Evolutionary conservation across 1,284 basidiomycete genomes (phyloP), one percentile per base, ranked within the genome.

Genomic region (Cryptococcus sp.): DNA sequence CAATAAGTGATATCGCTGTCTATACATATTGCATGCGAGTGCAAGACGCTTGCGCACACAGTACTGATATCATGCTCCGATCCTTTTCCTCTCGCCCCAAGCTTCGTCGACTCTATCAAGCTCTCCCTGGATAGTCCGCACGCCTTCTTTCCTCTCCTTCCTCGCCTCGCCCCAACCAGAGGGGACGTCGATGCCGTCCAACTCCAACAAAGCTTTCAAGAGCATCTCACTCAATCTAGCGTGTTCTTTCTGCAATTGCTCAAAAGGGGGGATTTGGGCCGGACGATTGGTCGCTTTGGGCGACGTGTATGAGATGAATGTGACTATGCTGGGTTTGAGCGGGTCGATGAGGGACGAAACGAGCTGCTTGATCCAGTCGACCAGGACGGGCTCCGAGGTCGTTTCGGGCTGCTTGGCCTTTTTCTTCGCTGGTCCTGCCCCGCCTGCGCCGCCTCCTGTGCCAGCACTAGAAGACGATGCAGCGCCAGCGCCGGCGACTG

Each of bases 171-270:
- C 64, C 73, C 79, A 82, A 38, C 65, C 71, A 13, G 59, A 59
- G 3, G 77, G 78, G 35, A 82, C 77, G 50, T 81, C 77, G 46
- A 81, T 72, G 38, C 76, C 75, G 66, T 82, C 81, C 41, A 82
- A 64, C 61, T 79, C 78, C 50, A 82, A 65, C 50, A 82, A 57
- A 2, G 74, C 77, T 55, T 80, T 78, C n/a, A 82, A 62, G 8
- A 82, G 65, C 50, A 77, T 57, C 61, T 82, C 81, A 16, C 69
- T 73, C 39, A 81, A 63, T 45, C 76, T 69, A 38, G 79, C 73
- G 58, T 80, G 77, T 60, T 77, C 75, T 55, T 70, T 66, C 53
- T 78, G 75, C n/a, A 79, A 65, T 8, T 61, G 57, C 16, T 72
- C 71, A 43, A 74, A 75, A 10, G 66, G 61, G 35, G 67, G 73